phyloP scores from a whole-genome alignment of 257 asterid genomes.

The Fraxinus excelsior region DNA sequence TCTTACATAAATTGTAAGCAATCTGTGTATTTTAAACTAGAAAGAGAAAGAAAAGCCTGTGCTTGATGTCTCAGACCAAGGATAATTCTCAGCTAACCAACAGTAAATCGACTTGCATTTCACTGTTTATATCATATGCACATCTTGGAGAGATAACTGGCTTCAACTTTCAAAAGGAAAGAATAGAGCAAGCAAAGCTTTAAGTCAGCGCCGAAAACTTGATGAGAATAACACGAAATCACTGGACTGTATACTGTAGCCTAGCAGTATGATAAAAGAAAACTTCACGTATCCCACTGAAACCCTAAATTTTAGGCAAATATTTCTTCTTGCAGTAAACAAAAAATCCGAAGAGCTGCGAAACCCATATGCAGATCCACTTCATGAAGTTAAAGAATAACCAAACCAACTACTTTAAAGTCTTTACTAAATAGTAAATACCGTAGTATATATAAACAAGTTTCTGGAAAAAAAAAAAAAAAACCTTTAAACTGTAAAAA shows the following conservation, averaged over 20 bases:
- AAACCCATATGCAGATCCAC: slow-evolving; percentile 22
- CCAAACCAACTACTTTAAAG: slow-evolving; percentile 14
- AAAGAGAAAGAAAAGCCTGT: slow-evolving; percentile 25
- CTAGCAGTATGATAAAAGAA: slow-evolving; percentile 6
- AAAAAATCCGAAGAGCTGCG: slow-evolving; percentile 8
- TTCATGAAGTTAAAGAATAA: not conserved
- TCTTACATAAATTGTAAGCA: not conserved
- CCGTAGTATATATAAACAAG: not conserved
- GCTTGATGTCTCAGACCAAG: slow-evolving; percentile 16
- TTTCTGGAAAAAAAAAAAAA: not conserved
- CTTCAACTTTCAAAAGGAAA: slow-evolving; percentile 17
- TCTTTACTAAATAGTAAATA: too few relatives aligned
- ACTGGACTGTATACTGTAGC: slow-evolving; percentile 15
- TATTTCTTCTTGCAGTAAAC: not conserved
- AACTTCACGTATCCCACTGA: slow-evolving; percentile 17
- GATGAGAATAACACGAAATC: slow-evolving; percentile 22
- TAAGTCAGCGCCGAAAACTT: slow-evolving; percentile 24
- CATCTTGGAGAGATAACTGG: slow-evolving; percentile 3
- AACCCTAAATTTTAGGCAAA: slow-evolving; percentile 42
- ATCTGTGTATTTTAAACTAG: slow-evolving; percentile 29
- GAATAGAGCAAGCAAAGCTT: not conserved
- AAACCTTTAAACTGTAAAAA: too few relatives aligned
- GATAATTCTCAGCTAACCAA: slow-evolving; percentile 37
- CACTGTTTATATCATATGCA: slow-evolving; percentile 19
- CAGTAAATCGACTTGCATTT: slow-evolving; percentile 22